A percentile compares a stretch with the other conserved stretches of the same genome.
Evolutionary conservation across 139 green algal genomes (phyloP).

Genomic region (Closterium sp.): DNA sequence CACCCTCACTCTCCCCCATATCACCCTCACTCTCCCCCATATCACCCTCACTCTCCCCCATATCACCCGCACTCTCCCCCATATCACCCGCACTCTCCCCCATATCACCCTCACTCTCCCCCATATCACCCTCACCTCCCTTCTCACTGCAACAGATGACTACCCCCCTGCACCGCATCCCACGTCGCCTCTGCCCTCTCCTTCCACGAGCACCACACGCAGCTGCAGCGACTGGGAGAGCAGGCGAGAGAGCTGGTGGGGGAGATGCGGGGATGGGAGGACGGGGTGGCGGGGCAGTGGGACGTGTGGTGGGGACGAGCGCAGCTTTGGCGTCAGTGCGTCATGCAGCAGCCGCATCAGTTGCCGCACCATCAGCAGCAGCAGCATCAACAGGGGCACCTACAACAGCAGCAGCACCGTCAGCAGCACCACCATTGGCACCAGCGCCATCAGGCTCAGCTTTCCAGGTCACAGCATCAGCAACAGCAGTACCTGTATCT

Average conservation of each 20-base stretch:
- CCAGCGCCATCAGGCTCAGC: not conserved
- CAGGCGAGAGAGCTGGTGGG: not conserved
- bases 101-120: too few relatives aligned
- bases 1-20: too few relatives aligned
- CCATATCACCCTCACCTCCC: not conserved
- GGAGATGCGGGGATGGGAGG: not conserved
- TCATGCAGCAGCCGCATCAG: too few relatives aligned
- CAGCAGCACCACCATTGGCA: too few relatives aligned
- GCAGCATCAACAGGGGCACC: too few relatives aligned
- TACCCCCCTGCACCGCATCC: not conserved
- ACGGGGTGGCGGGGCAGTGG: not conserved
- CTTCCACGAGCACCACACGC: not conserved
- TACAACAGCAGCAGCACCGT: too few relatives aligned
- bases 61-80: too few relatives aligned
- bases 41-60: too few relatives aligned
- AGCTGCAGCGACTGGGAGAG: not conserved
- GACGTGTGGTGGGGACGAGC: not conserved
- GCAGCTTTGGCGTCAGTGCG: too few relatives aligned
- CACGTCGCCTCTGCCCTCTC: not conserved
- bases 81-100: too few relatives aligned
- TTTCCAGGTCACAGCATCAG: not conserved
- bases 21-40: too few relatives aligned
- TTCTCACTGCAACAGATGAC: not conserved
- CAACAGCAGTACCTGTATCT: not conserved
- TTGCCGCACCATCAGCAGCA: too few relatives aligned